Base-by-base conservation (phyloP, 768 basidiomycete species). In the Suillus occidentalis region DNA sequence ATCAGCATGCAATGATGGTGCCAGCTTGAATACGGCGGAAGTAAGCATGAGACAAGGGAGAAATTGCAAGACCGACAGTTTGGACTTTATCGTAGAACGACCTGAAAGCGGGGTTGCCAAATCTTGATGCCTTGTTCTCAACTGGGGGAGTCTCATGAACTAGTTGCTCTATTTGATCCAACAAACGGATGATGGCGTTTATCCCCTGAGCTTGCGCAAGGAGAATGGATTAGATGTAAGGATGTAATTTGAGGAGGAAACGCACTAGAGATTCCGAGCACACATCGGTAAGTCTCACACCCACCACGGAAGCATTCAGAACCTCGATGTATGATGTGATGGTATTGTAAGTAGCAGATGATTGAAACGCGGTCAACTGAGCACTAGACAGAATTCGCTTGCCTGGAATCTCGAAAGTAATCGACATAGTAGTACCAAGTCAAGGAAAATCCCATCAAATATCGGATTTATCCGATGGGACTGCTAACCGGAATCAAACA, bases 91-190 rank as follows among this genome's bases (percentile, higher is more conserved):
- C 96, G 69, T 95, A 94, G 73, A 99, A 97, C 0, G 86, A 87
- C 70, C 91, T 82, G 77, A 99, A 99, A 0, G 97, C 97, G 5
- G 97, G 97, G 77, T 99, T 99, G 2, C 97, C 97, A 72, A 99
- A 99, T 37, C 97, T 83, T 47, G 96, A 98, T 4, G 89, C 89
- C 59, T 89, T 83, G 74, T 97, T 99, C 68, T 95, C 90, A 20
- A 96, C 88, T 0, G 96, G 89, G 1, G 97, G 97, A 0, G 87
- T 95, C 4, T 81, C 83, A 20, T 81, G 80, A 10, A 87, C 92
- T 14, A 91, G 79, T 20, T 79, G 73, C 71, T 92, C 88, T 2
- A 99, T 85, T 14, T 77, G 74, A 37, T 89, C 84, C 3, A 99
- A 81, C 2, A 95, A 75, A 0, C 72, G 71, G 12, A 97, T 73